Percentiles rank a stretch among this genome's conserved stretches.
phyloP scores from a whole-genome alignment of 352 stramenopile genomes.

The Phytophthora tentaculata region DNA sequence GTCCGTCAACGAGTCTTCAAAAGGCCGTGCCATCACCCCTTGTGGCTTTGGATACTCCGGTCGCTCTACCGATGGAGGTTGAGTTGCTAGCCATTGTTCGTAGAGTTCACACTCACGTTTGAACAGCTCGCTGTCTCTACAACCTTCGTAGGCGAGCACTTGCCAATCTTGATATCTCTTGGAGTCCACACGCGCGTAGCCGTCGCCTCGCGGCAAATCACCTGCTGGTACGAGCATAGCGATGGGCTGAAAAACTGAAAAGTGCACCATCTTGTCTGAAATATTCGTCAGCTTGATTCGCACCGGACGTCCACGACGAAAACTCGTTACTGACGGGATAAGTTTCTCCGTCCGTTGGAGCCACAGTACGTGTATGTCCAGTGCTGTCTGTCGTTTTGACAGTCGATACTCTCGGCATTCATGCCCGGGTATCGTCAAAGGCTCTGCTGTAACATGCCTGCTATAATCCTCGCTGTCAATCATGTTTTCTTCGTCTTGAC shows the following conservation, averaged over 20 bases:
- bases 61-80: too few relatives aligned
- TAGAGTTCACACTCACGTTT: too few relatives aligned
- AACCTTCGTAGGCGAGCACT: too few relatives aligned
- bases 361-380: not conserved
- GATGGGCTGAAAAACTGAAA: not conserved
- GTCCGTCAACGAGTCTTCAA: too few relatives aligned
- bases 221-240: too few relatives aligned
- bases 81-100: too few relatives aligned
- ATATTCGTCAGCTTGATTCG: not conserved
- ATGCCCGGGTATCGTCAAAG: not conserved
- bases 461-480: not conserved
- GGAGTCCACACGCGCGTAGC: too few relatives aligned
- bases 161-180: too few relatives aligned
- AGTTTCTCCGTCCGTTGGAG: not conserved
- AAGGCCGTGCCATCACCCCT: too few relatives aligned
- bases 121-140: too few relatives aligned
- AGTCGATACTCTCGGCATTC: not conserved
- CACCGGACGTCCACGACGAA: not conserved
- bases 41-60: too few relatives aligned
- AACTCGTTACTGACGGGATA: not conserved
- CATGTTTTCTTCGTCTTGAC: conserved; percentile 7
- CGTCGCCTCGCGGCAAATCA: too few relatives aligned
- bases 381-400: not conserved
- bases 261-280: not conserved
- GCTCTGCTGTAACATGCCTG: not conserved